Evolutionary conservation across 257 asterid genomes (phyloP).

Genomic region (Lycium ferocissimum): DNA sequence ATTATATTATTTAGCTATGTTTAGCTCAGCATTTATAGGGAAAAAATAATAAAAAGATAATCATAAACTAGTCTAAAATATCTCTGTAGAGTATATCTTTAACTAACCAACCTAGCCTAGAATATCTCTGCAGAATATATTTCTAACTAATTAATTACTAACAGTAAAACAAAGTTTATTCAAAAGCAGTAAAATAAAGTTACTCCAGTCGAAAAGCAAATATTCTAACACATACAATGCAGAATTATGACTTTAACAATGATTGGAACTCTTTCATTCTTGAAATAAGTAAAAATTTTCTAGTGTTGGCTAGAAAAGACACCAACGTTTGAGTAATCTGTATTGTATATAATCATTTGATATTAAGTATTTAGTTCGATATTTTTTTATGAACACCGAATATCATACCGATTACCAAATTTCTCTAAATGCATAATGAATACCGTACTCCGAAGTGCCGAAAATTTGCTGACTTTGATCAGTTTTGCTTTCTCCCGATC

Average conservation of each 20-base stretch:
- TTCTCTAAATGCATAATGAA: not conserved
- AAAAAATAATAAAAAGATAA: too few species aligned
- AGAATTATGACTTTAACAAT: not conserved
- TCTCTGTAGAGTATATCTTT: too few species aligned
- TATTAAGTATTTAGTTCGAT: not conserved
- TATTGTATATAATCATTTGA: not conserved
- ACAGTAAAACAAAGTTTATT: too few species aligned
- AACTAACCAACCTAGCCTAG: too few species aligned
- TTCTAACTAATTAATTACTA: too few species aligned
- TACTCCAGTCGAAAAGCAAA: too few species aligned
- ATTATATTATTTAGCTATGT: too few species aligned
- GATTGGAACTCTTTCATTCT: not conserved
- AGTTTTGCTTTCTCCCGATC: not conserved
- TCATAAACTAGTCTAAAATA: too few species aligned
- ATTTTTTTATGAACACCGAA: not conserved
- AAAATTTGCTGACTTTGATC: not conserved
- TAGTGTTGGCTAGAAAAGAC: not conserved
- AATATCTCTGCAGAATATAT: too few species aligned
- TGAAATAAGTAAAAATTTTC: not conserved
- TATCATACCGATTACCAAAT: not conserved
- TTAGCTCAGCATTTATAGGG: too few species aligned
- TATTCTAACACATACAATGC: not conserved
- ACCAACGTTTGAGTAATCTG: not conserved
- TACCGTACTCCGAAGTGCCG: not conserved
- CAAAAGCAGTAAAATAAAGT: too few species aligned